Base-by-base conservation (phyloP, 75 land plant genomes). In the Pseudotsuga menziesii region DNA sequence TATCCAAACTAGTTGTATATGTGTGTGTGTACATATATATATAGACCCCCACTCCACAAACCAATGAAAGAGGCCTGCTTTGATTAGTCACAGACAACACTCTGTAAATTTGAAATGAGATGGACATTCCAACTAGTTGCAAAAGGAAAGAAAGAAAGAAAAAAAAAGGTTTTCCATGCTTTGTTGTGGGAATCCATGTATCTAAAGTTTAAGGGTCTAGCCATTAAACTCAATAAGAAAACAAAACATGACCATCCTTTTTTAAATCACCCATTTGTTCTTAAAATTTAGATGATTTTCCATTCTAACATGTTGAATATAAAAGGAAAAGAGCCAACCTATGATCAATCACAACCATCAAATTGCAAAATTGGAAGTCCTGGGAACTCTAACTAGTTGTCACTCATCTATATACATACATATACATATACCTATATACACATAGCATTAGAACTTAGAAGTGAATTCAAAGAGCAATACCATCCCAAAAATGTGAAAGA, bases 401-500 rank as follows among this genome's bases (percentile, higher is more conserved):
- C 36, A 41, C 8, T 29, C 75, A 7, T 29, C 32, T 29, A 29
- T 1, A 29, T 29, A 29, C 32, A 29, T 29, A 29, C 32, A 29
- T 29, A 29, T 29, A 29, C 32, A 29, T 29, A 29, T 29, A 29
- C 32, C 32, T 29, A 56, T 19, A 44, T 6, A 57, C 77, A 11
- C 54, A 48, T 2, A 48, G 54, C 9, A 48, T 48, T 48, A 48
- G 54, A 48, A 48, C 54, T 48, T 57, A 56, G 20, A 19, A 60
- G 7, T 16, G 11, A 25, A 59, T 5, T 19, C 29, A 39, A 11
- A n/a, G 5, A 17, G 7, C 52, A 77, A 61, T 92, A 96, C 98
- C 98, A 96, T 66, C 98, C 98, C 23, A 96, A 94, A 78, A 80
- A 91, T 61, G 86, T 75, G 81, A 93, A 92, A 19, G 98, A 94